Evolutionary conservation across 1,139 yeast species (phyloP).

Genomic region (Protomyces gravidus): DNA sequence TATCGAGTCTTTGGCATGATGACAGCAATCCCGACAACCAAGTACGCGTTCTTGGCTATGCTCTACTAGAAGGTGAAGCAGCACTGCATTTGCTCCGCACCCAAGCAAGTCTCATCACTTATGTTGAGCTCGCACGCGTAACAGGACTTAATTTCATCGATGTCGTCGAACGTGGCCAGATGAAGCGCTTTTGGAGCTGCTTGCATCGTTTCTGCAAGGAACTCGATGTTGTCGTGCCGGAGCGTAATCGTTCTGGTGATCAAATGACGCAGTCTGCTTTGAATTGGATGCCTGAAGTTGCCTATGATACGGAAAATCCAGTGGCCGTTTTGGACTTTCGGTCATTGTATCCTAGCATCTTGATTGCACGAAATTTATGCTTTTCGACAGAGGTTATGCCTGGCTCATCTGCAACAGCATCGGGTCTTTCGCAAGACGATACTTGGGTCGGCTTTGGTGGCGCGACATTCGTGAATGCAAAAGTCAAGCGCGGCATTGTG

Average conservation of each 20-base stretch:
- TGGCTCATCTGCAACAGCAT: neutral
- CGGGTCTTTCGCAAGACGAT: neutral
- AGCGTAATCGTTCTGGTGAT: conserved; percentile 6
- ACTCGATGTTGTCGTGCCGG: conserved; percentile 16
- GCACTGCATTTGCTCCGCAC: conserved; percentile 6
- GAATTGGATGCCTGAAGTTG: conserved; percentile 27
- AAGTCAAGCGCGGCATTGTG: conserved; percentile 20
- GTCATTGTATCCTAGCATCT: conserved; percentile 19
- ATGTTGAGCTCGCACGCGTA: conserved; percentile 12
- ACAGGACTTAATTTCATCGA: conserved; percentile 23
- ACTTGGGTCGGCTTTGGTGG: conserved; percentile 27
- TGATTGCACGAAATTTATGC: conserved; percentile 24
- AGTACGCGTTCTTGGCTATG: conserved; percentile 9
- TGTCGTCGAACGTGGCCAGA: conserved; percentile 21
- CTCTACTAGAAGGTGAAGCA: conserved; percentile 9
- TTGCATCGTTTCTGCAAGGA: conserved; percentile 22
- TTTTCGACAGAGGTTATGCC: conserved; percentile 23
- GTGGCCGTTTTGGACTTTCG: conserved; percentile 24
- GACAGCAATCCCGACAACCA: conserved; percentile 2
- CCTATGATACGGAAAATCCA: conserved; percentile 24
- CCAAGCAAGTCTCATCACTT: conserved; percentile 19
- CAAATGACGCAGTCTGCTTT: conserved; percentile 26
- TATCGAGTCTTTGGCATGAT: conserved; percentile 6
- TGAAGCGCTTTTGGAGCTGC: conserved; percentile 25
- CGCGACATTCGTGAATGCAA: conserved; percentile 7